These are phyloP conservation scores for Trichoderma gamsii DNA, from an alignment of 495 filamentous ascomycete genomes.

Conservation along the genomic window DNA sequence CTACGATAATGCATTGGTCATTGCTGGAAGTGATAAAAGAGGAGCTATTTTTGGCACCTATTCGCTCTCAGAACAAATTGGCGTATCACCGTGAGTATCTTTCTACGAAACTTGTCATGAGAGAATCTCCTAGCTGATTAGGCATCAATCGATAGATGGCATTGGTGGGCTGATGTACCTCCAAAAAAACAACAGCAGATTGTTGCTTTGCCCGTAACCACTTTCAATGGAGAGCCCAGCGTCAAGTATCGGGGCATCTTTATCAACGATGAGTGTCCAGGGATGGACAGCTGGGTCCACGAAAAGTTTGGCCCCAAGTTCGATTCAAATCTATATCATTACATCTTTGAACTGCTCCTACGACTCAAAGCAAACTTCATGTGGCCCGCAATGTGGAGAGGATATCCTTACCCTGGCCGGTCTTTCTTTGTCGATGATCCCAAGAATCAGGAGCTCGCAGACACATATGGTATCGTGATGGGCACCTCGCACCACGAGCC, in stretches of 20 bases:
- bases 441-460: slow-evolving; percentile 59
- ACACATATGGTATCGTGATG: slow-evolving; percentile 67
- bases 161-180: slow-evolving; percentile 68
- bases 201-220: slow-evolving; percentile 47
- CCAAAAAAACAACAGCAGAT: slow-evolving; percentile 47
- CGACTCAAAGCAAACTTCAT: slow-evolving; percentile 66
- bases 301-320: slow-evolving; percentile 51
- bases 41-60: slow-evolving; percentile 71
- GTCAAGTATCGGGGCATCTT: slow-evolving; percentile 76
- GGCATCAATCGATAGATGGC: slow-evolving; percentile 39
- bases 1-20: slow-evolving; percentile 55
- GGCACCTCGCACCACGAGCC: slow-evolving; percentile 70
- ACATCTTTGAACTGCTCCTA: slow-evolving; percentile 66
- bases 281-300: slow-evolving; percentile 60
- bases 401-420: slow-evolving; percentile 28
- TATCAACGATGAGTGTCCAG: slow-evolving; percentile 72
- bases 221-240: slow-evolving; percentile 54
- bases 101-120: not conserved
- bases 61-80: slow-evolving; percentile 68
- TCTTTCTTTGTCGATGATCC: slow-evolving; percentile 68
- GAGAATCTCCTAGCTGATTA: not conserved
- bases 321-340: slow-evolving; percentile 57
- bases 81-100: slow-evolving; percentile 50
- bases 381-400: slow-evolving; percentile 63
- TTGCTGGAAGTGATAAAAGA: slow-evolving; percentile 62